Percentiles rank a stretch among this genome's conserved stretches.
Conservation (phyloP, 2,329 filamentous ascomycete species). For the Sarocladium strictum region DNA sequence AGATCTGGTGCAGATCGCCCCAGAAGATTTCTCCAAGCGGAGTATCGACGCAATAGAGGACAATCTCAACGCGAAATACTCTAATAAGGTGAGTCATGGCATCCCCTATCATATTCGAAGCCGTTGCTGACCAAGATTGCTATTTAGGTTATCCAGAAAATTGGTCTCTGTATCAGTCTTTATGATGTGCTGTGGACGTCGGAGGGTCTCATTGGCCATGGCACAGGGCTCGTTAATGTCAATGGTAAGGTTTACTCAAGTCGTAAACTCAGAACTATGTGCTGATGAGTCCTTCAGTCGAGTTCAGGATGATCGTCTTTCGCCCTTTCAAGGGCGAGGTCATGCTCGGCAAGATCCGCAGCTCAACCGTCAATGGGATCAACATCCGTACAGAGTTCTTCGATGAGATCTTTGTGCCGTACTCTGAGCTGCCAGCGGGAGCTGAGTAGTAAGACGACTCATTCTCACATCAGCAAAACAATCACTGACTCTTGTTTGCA, state of each 20-base stretch:
- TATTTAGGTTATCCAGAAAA: slow-evolving; percentile 74
- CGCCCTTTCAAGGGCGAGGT: slow-evolving; percentile 95
- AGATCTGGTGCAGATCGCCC: slow-evolving; percentile 88
- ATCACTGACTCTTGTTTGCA: slow-evolving; percentile 23
- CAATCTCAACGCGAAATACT: slow-evolving; percentile 94
- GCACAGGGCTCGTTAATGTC: slow-evolving; percentile 86
- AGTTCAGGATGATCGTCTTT: slow-evolving; percentile 91
- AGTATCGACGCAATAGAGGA: slow-evolving; percentile 86
- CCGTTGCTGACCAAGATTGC: slow-evolving; percentile 5
- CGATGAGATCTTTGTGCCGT: slow-evolving; percentile 79
- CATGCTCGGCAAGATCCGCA: slow-evolving; percentile 76
- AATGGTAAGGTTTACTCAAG: slow-evolving; percentile 59
- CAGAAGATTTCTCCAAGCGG: slow-evolving; percentile 79
- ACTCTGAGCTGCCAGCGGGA: slow-evolving; percentile 67
- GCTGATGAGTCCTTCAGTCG: slow-evolving; percentile 36
- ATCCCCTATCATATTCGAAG: not conserved
- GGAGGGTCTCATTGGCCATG: slow-evolving; percentile 90
- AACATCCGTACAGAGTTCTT: slow-evolving; percentile 86
- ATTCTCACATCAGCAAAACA: not conserved
- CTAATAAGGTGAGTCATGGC: slow-evolving; percentile 63
- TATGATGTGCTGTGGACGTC: slow-evolving; percentile 87
- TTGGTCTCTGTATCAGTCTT: slow-evolving; percentile 88
- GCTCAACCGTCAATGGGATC: slow-evolving; percentile 66
- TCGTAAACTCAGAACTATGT: no score
- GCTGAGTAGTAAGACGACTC: slow-evolving; percentile 59